Base-by-base conservation (phyloP, 1,284 basidiomycete genomes). In the Cutaneotrichosporon mucoides region DNA sequence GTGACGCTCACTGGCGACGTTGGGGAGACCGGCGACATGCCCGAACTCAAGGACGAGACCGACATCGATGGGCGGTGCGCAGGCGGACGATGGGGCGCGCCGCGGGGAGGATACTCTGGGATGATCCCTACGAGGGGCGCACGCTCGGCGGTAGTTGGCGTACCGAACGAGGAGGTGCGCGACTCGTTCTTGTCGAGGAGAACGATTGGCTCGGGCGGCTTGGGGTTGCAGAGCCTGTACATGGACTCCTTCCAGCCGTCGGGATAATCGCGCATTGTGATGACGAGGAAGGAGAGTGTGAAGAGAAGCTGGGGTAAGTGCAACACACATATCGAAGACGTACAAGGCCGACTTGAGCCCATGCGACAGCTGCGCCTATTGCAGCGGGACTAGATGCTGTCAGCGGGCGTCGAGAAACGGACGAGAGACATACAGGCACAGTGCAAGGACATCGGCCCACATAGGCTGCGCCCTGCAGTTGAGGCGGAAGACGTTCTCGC, bases 401-500 rank as follows among this genome's bases (percentile, higher is more conserved):
- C 13, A 51, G 49, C 15, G 10, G 15, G 15, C 24, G 24, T 37
- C 37, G 8, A 5, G 15, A n/a, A 38, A 16, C 38, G 24, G 35
- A 24, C 15, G 15, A n/a, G 10, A 45, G 15, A 3, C 44, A 11
- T 40, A 51, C 49, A 51, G 38, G 49, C 49, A 51, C 9, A 51
- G 49, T 6, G 49, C 15, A 16, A 51, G 15, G 12, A 51, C 49
- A 38, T 51, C 49, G 15, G 37, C 15, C 37, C 49, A 33, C 49
- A 51, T 51, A 2, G 49, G 49, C 24, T 51, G 49, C 16, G 15
- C 38, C 6, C 49, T 35, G 38, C 49, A 51, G 15, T 38, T 51
- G 49, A 51, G 49, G 6, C 38, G 37, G 49, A 41, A 51, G 37
- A 51, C 49, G 12, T 51, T 24, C 49, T 51, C 49, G 38, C 49